phyloP scores from a whole-genome alignment of 2,329 filamentous ascomycete genomes.

The Aspergillus clavatus region DNA sequence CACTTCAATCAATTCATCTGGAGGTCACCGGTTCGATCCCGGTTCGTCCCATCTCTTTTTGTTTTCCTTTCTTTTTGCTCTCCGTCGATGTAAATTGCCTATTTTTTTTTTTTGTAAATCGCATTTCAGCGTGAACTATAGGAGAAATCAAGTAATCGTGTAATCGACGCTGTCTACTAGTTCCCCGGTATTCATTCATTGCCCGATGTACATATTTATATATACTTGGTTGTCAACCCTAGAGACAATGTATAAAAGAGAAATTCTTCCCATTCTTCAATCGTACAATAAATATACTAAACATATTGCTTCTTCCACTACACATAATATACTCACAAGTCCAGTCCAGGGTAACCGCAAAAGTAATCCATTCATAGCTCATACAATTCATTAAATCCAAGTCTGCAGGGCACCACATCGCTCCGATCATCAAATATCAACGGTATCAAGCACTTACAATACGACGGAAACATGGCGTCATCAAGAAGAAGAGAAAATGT shows the following conservation, averaged over 20 bases:
- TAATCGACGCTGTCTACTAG: no score
- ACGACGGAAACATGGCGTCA: background rate
- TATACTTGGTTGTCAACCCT: no score
- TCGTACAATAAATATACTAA: no score
- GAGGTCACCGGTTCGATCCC: background rate
- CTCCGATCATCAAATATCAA: background rate
- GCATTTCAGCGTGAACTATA: background rate
- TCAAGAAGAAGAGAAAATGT: background rate
- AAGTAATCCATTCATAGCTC: background rate
- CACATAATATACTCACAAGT: no score
- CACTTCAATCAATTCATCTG: background rate
- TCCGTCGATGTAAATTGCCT: background rate
- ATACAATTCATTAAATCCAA: background rate
- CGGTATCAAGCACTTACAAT: background rate
- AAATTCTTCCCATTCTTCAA: no score
- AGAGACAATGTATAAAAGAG: no score
- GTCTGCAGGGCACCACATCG: background rate
- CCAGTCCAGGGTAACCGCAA: no score
- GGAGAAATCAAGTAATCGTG: no score
- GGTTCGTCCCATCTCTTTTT: background rate
- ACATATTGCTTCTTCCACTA: no score
- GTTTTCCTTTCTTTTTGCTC: background rate
- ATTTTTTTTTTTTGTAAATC: background rate
- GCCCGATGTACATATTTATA: no score
- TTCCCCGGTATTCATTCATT: no score